phyloP scores from a whole-genome alignment of 1,284 basidiomycete genomes.

The Heterobasidion occidentale region DNA sequence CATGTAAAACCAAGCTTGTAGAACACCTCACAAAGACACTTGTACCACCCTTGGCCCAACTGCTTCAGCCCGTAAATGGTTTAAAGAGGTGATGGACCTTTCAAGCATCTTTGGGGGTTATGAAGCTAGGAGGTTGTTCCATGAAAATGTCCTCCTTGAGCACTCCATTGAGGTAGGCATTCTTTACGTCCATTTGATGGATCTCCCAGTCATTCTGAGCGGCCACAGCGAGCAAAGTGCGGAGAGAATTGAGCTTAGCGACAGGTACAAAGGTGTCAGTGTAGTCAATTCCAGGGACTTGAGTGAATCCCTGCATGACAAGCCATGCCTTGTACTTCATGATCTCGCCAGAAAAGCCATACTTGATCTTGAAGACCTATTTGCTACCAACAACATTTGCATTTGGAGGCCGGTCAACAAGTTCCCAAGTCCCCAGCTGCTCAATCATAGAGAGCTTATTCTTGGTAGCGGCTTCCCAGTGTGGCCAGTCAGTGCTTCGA shows the following conservation, averaged over 20 bases:
- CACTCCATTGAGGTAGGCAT: conserved; percentile 29
- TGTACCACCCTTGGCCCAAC: conserved; percentile 16
- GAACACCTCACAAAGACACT: conserved; percentile 10
- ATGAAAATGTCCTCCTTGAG: conserved; percentile 25
- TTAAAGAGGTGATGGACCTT: conserved; percentile 13
- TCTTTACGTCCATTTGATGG: conserved; percentile 32
- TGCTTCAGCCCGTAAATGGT: conserved; percentile 21
- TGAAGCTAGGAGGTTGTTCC: conserved; percentile 21
- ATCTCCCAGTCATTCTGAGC: conserved; percentile 23
- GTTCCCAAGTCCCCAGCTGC: no score
- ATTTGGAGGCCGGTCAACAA: background rate
- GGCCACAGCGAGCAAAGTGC: conserved; percentile 26
- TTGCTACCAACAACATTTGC: background rate
- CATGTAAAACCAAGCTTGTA: conserved; percentile 11
- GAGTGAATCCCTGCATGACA: background rate
- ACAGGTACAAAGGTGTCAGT: no score
- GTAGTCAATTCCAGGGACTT: background rate
- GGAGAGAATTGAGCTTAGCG: background rate
- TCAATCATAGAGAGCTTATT: no score
- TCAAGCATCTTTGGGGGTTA: conserved; percentile 2
- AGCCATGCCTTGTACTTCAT: background rate
- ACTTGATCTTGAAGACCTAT: background rate
- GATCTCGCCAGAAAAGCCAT: background rate
- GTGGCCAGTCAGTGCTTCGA: no score
- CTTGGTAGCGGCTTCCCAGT: no score